Conservation (phyloP, 192 early-diverging fungal genomes). For the Coemansia javaensis region DNA sequence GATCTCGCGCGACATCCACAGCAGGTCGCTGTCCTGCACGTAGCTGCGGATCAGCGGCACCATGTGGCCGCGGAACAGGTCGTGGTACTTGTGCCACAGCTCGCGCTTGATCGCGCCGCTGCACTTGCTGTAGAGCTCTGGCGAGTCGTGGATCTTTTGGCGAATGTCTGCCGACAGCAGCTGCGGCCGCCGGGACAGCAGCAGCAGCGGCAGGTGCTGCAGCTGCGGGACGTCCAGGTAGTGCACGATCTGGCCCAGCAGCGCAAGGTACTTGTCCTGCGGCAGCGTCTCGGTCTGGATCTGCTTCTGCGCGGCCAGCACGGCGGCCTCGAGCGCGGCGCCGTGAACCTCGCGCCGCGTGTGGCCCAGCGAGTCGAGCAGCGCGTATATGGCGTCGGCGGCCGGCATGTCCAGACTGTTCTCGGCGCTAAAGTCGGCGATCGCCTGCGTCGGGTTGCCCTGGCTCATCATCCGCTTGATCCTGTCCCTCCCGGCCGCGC, state of each 20-base stretch:
- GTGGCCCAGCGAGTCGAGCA: conserved; percentile 33
- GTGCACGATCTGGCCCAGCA: conserved; percentile 16
- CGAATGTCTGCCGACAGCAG: conserved; percentile 25
- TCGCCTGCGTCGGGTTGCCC: conserved; percentile 25
- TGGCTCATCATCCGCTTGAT: conserved; percentile 40
- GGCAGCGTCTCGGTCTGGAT: conserved; percentile 22
- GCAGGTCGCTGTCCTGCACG: conserved; percentile 1
- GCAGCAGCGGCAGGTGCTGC: conserved; percentile 33
- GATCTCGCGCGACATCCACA: conserved; percentile 32
- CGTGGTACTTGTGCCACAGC: conserved; percentile 26
- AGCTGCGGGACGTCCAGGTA: conserved; percentile 22
- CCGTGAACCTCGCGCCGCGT: conserved; percentile 23
- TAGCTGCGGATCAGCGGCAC: conserved; percentile 24
- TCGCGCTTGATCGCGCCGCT: conserved; percentile 24
- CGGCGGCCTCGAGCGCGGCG: conserved; percentile 16
- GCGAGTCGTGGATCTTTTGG: conserved; percentile 8
- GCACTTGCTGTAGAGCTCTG: conserved; percentile 24
- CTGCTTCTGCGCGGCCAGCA: conserved; percentile 14
- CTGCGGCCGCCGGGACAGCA: conserved; percentile 21
- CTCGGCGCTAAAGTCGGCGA: conserved; percentile 15
- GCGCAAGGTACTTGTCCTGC: conserved; percentile 12
- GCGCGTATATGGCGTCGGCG: conserved; percentile 22
- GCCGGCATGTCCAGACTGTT: conserved; percentile 34
- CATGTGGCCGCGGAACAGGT: conserved; percentile 28
- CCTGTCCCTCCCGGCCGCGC: conserved; percentile 19